Evolutionary conservation across 148 eudicot genomes (phyloP).

Genomic region (Pouteria glomerata): DNA sequence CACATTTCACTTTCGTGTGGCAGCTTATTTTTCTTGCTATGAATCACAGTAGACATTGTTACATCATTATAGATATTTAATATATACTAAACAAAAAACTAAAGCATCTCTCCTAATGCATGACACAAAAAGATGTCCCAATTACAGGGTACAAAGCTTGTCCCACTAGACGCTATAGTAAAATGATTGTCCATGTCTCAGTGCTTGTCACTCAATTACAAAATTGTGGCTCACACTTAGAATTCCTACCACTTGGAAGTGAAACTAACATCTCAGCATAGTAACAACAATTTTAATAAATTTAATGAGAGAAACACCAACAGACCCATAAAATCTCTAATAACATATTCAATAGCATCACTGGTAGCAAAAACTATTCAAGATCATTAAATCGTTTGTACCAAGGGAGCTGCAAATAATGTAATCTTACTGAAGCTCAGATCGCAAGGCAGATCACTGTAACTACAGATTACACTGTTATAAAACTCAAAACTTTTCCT

Average conservation of each 20-base stretch:
- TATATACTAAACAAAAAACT: not conserved
- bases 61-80: not conserved
- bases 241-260: too few relatives aligned
- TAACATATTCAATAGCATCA: not conserved
- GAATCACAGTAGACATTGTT: not conserved
- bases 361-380: not conserved
- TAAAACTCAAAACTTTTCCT: not conserved
- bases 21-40: not conserved
- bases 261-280: not conserved
- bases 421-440: too few relatives aligned
- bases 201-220: not conserved
- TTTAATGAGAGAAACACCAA: not conserved
- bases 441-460: not conserved
- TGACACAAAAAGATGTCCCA: not conserved
- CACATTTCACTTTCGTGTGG: constrained; percentile 6
- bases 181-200: not conserved
- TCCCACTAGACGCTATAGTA: not conserved
- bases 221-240: not conserved
- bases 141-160: not conserved
- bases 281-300: not conserved
- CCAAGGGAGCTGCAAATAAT: too few relatives aligned
- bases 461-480: not conserved
- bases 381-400: not conserved
- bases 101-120: constrained; percentile 1
- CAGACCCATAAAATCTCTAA: not conserved